These are phyloP conservation scores for Malassezia slooffiae DNA, from an alignment of 1,284 basidiomycete genomes.

Conservation along the genomic window DNA sequence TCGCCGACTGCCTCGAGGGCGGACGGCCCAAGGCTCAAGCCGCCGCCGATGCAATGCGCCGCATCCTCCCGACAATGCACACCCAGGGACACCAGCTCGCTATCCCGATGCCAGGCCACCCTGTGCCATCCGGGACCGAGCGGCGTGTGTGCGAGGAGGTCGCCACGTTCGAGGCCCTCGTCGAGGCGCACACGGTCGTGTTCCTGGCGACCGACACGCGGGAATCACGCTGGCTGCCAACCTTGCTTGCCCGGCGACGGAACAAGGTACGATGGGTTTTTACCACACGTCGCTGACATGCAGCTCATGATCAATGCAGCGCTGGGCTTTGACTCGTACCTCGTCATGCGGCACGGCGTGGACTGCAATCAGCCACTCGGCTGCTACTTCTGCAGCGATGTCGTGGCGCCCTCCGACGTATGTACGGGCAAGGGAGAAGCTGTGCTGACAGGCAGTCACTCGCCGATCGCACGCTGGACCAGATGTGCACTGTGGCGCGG, in stretches of 20 bases:
- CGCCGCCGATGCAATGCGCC: constrained; percentile 73
- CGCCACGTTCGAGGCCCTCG: constrained; percentile 60
- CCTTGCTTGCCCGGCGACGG: constrained; percentile 69
- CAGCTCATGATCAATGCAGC: constrained; percentile 89
- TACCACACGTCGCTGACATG: neutral
- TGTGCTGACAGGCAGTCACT: no score
- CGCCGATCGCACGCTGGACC: constrained; percentile 85
- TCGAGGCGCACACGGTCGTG: constrained; percentile 74
- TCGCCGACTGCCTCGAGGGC: constrained; percentile 82
- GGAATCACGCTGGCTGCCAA: constrained; percentile 90
- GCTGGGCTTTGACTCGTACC: constrained; percentile 86
- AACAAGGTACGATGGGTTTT: constrained; percentile 55
- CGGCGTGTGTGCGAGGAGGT: constrained; percentile 61
- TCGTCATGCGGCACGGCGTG: constrained; percentile 88
- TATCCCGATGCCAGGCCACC: constrained; percentile 97
- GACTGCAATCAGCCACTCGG: constrained; percentile 50
- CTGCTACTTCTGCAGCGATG: constrained; percentile 97
- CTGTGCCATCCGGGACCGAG: constrained; percentile 54
- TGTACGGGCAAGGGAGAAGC: no score
- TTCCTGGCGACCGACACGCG: constrained; percentile 96
- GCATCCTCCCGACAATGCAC: constrained; percentile 86
- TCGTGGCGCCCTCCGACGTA: constrained; percentile 88
- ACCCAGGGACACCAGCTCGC: constrained; percentile 62
- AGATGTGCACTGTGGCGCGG: constrained; percentile 98
- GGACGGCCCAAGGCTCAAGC: constrained; percentile 86